Conservation (phyloP, 208 protist genomes). For the Acanthamoeba quina region DNA sequence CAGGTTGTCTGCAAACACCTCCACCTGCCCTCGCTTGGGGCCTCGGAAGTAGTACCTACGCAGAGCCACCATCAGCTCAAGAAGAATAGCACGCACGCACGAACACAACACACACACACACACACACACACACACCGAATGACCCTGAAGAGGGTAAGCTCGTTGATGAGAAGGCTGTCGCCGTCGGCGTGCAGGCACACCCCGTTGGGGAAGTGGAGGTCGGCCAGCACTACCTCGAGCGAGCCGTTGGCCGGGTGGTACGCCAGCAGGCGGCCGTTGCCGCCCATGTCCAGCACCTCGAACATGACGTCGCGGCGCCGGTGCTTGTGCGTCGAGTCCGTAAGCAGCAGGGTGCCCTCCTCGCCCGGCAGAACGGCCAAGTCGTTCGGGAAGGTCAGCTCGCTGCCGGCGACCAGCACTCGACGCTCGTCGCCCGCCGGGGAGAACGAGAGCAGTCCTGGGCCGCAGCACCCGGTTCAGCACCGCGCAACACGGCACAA, state of each 20-base stretch:
- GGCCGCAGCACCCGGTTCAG: background rate
- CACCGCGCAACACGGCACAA: background rate
- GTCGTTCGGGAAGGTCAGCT: background rate
- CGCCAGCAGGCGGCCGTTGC: constrained; percentile 38
- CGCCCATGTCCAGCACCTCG: constrained; percentile 51
- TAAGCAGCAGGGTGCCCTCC: constrained; percentile 25
- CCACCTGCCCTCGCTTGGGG: background rate
- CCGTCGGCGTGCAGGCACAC: constrained; percentile 36
- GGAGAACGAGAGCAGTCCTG: constrained; percentile 27
- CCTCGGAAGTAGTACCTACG: constrained; percentile 42
- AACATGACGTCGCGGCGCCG: constrained; percentile 10
- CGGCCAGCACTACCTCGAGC: background rate
- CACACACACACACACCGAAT: background rate
- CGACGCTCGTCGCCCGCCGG: background rate
- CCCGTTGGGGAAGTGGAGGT: constrained; percentile 65
- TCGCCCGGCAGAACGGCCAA: background rate
- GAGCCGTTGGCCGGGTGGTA: constrained; percentile 54
- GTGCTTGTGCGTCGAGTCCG: constrained; percentile 2
- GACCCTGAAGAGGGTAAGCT: constrained; percentile 36
- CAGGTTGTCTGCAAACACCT: constrained; percentile 63
- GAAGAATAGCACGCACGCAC: background rate
- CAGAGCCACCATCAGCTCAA: background rate
- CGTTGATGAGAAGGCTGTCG: constrained; percentile 50
- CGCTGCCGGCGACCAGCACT: background rate
- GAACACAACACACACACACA: background rate